These are phyloP conservation scores for Arctium lappa DNA, from an alignment of 129 eudicot genomes.

Conservation along the genomic window DNA sequence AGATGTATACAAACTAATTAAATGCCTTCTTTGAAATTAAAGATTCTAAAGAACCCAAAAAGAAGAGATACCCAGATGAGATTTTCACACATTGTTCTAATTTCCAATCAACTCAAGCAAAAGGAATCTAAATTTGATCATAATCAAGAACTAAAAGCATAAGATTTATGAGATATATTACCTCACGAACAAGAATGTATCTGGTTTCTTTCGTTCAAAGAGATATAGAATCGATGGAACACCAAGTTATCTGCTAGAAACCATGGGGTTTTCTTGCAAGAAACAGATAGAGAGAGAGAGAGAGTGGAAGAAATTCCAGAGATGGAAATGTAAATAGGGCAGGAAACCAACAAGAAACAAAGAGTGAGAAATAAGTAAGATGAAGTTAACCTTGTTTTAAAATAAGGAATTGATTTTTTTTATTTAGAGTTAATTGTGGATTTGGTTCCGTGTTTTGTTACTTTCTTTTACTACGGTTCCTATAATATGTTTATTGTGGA, in stretches of 20 bases:
- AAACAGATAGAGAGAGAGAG: neutral
- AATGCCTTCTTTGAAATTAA: neutral
- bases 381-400: too few species aligned
- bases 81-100: neutral
- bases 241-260: conserved; percentile 14
- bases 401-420: too few species aligned
- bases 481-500: too few species aligned
- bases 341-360: conserved; percentile 28
- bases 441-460: too few species aligned
- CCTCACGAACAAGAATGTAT: conserved; percentile 30
- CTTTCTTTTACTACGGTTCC: too few species aligned
- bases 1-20: neutral
- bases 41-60: neutral
- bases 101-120: conserved; percentile 7
- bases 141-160: conserved; percentile 9
- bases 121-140: conserved; percentile 5
- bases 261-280: conserved; percentile 29
- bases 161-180: conserved; percentile 10
- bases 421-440: too few species aligned
- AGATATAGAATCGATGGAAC: conserved; percentile 24
- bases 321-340: conserved; percentile 28
- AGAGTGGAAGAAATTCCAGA: conserved; percentile 16
- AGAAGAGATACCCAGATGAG: conserved; percentile 14
- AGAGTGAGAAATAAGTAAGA: conserved; percentile 29
- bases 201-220: conserved; percentile 18